These are phyloP conservation scores for Ulmus americana DNA, from an alignment of 331 rosid genomes.

Conservation along the genomic window DNA sequence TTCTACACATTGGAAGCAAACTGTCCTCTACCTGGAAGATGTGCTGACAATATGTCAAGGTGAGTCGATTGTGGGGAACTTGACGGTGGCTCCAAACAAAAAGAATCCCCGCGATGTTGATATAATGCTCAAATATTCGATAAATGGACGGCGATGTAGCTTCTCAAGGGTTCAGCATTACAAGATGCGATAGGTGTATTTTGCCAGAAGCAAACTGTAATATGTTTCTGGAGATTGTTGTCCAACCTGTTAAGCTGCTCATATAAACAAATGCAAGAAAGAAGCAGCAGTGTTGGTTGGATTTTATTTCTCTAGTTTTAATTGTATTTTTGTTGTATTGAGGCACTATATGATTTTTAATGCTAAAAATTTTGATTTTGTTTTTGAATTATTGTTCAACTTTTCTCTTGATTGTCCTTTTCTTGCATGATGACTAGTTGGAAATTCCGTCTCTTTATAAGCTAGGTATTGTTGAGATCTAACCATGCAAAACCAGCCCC, in stretches of 20 bases:
- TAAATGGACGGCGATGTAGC: constrained; percentile 55
- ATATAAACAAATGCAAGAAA: not conserved
- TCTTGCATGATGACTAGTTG: no score
- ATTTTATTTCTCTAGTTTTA: constrained; percentile 6
- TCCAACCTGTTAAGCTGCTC: not conserved
- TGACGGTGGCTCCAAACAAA: constrained; percentile 77
- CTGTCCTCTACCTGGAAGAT: constrained; percentile 88
- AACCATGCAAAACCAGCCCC: no score
- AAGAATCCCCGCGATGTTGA: constrained; percentile 89
- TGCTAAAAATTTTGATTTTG: constrained; percentile 9
- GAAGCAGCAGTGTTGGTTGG: constrained; percentile 11
- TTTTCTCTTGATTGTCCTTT: no score
- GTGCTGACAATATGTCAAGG: constrained; percentile 87
- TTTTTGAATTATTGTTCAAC: no score
- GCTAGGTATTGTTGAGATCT: no score
- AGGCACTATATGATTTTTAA: constrained; percentile 18
- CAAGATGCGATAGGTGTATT: constrained; percentile 65
- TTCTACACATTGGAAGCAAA: constrained; percentile 94
- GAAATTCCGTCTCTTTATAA: no score
- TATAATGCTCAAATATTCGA: constrained; percentile 69
- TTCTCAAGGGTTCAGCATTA: constrained; percentile 67
- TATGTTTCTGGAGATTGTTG: constrained; percentile 6
- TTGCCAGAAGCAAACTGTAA: not conserved
- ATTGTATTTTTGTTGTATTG: constrained; percentile 3
- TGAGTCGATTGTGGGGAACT: constrained; percentile 62